These are phyloP conservation scores for Apiospora koreana DNA, from an alignment of 2,329 filamentous ascomycete genomes.

Conservation along the genomic window DNA sequence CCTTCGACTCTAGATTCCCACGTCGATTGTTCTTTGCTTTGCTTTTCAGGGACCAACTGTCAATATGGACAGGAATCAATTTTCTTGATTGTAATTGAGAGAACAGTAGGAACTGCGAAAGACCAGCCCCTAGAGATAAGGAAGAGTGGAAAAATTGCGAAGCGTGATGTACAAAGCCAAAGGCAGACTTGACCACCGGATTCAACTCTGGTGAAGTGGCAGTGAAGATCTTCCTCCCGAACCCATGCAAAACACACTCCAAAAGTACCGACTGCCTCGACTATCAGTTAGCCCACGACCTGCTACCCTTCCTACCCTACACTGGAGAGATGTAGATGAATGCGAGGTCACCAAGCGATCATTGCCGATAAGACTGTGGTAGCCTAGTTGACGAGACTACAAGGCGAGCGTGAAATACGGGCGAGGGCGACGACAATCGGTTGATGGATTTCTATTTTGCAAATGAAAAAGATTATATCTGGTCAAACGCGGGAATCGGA, in stretches of 20 bases:
- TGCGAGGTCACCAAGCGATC: slow-evolving; percentile 6
- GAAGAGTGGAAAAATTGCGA: slow-evolving; percentile 24
- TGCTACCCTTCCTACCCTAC: slow-evolving; percentile 8
- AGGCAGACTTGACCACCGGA: slow-evolving; percentile 29
- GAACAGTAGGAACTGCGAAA: slow-evolving; percentile 27
- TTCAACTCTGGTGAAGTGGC: slow-evolving; percentile 23
- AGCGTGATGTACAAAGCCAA: slow-evolving; percentile 37
- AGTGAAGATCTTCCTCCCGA: slow-evolving; percentile 11
- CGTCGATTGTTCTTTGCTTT: slow-evolving; percentile 13
- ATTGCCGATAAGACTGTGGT: neutral
- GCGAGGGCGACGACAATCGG: neutral
- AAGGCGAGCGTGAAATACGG: neutral
- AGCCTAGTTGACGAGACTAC: neutral
- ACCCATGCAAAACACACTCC: slow-evolving; percentile 12
- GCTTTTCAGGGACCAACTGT: slow-evolving; percentile 31
- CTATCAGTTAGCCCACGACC: slow-evolving; percentile 10
- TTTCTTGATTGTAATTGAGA: slow-evolving; percentile 36
- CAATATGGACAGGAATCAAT: slow-evolving; percentile 36
- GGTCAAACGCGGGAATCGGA: neutral
- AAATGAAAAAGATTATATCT: slow-evolving; percentile 3
- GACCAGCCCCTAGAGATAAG: slow-evolving; percentile 25
- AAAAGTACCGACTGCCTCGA: slow-evolving; percentile 8
- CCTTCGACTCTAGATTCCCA: slow-evolving; percentile 14
- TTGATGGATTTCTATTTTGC: neutral
- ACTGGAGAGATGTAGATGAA: slow-evolving; percentile 4